Percentiles rank a stretch among this genome's conserved stretches.
phyloP scores from a whole-genome alignment of 306 rosid species.

The Quercus agrifolia region DNA sequence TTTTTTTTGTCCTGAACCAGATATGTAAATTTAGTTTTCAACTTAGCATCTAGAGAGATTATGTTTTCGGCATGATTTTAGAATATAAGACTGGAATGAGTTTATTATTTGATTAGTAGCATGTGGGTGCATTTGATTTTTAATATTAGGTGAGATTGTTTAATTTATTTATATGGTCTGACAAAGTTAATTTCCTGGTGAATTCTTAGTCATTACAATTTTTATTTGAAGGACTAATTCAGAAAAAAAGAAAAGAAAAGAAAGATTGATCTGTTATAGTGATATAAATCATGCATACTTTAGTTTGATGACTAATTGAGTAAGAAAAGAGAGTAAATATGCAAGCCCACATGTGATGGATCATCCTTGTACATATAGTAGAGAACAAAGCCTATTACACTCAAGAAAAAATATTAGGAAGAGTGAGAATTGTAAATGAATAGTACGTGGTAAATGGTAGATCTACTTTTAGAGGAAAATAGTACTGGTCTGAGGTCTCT shows the following conservation, averaged over 20 bases:
- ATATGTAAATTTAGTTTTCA: background rate
- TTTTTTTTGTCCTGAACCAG: too few relatives aligned
- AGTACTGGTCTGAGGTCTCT: slow-evolving; percentile 4
- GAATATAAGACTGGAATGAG: background rate
- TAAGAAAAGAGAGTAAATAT: slow-evolving; percentile 13
- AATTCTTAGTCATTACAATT: too few relatives aligned
- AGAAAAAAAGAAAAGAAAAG: background rate
- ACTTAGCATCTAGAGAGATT: background rate
- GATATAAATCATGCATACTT: slow-evolving; percentile 5
- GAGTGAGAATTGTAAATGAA: slow-evolving; percentile 6
- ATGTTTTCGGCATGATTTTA: background rate
- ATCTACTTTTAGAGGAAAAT: slow-evolving; percentile 17
- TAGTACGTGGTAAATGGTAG: slow-evolving; percentile 12
- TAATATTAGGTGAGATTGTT: too few relatives aligned
- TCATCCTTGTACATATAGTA: slow-evolving; percentile 7
- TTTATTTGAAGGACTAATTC: background rate
- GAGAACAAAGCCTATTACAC: slow-evolving; percentile 9
- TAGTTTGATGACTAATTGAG: slow-evolving; percentile 6
- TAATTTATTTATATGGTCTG: too few relatives aligned
- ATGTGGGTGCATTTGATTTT: too few relatives aligned
- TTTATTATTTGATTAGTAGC: too few relatives aligned
- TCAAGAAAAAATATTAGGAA: background rate
- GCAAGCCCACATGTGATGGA: background rate
- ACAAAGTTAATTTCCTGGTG: too few relatives aligned
- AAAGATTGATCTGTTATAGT: slow-evolving; percentile 2